These are phyloP conservation scores for Diutina catenulata DNA, from an alignment of 1,139 yeast genomes.

Conservation along the genomic window DNA sequence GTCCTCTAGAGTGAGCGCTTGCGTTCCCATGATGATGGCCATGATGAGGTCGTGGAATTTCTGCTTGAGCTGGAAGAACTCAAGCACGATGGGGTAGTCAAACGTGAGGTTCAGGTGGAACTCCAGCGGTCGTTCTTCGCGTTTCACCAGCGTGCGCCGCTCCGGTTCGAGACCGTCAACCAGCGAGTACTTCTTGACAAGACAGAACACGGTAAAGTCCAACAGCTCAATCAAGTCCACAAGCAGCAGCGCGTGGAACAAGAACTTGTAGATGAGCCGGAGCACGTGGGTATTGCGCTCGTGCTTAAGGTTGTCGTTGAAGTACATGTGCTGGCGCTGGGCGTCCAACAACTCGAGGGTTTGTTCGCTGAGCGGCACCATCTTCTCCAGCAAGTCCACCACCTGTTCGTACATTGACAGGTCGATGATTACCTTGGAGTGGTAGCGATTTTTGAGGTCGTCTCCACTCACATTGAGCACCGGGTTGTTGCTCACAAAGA, in stretches of 20 bases:
- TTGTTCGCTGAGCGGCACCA: constrained; percentile 27
- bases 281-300: constrained; percentile 44
- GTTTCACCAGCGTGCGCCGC: no score
- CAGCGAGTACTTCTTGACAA: constrained; percentile 14
- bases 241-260: constrained; percentile 37
- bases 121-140: constrained; percentile 9
- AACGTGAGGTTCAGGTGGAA: constrained; percentile 18
- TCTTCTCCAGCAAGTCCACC: constrained; percentile 23
- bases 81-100: constrained; percentile 55
- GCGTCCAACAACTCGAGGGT: constrained; percentile 30
- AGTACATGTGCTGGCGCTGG: constrained; percentile 19
- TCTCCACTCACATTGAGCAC: constrained; percentile 35
- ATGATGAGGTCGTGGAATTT: constrained; percentile 53
- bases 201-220: constrained; percentile 48
- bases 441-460: constrained; percentile 30
- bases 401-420: constrained; percentile 33
- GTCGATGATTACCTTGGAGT: constrained; percentile 38
- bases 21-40: constrained; percentile 55
- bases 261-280: constrained; percentile 39
- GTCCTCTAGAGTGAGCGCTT: constrained; percentile 58
- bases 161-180: constrained; percentile 9
- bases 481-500: constrained; percentile 32
- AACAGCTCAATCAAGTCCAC: constrained; percentile 47
- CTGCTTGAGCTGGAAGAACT: constrained; percentile 69
- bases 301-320: constrained; percentile 23